Evolutionary conservation across 1,284 basidiomycete species (phyloP).

Genomic region (Cryptococcus deneoformans): DNA sequence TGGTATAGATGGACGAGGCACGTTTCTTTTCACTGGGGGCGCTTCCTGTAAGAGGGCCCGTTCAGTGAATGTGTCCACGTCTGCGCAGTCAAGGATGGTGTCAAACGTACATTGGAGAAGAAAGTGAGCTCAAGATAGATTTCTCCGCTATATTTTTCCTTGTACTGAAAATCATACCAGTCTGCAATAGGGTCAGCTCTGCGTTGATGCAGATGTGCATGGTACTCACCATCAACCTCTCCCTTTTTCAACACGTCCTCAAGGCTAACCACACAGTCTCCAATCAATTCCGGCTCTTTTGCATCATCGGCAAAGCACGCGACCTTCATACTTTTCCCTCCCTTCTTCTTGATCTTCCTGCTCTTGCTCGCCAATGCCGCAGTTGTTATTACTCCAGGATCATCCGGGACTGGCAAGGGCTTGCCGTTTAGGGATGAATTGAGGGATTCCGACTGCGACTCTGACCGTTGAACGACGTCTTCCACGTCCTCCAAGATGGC

Average conservation of each 20-base stretch:
- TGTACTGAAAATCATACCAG: constrained; percentile 87
- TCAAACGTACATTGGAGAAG: constrained; percentile 79
- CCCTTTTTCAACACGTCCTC: constrained; percentile 89
- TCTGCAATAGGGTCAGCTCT: constrained; percentile 55
- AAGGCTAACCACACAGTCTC: constrained; percentile 82
- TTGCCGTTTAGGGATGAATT: constrained; percentile 59
- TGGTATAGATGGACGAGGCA: constrained; percentile 32
- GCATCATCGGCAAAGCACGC: constrained; percentile 93
- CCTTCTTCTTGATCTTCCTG: constrained; percentile 60
- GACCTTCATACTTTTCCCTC: constrained; percentile 68
- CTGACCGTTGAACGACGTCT: constrained; percentile 58
- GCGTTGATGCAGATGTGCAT: too few relatives aligned
- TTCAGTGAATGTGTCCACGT: not conserved
- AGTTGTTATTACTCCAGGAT: constrained; percentile 37
- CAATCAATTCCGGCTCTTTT: constrained; percentile 93
- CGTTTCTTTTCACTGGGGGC: constrained; percentile 45
- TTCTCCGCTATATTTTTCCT: constrained; percentile 90
- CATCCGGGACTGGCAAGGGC: constrained; percentile 17
- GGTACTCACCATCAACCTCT: constrained; percentile 36
- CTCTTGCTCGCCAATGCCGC: constrained; percentile 54
- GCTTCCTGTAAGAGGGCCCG: constrained; percentile 28
- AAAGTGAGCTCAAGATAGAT: constrained; percentile 93
- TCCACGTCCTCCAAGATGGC: constrained; percentile 78
- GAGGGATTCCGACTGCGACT: constrained; percentile 52
- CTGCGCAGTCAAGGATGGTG: not conserved